Percentiles rank a stretch among this genome's conserved stretches.
phyloP scores from a whole-genome alignment of 2,329 filamentous ascomycete species.

The Hypocrella siamensis region DNA sequence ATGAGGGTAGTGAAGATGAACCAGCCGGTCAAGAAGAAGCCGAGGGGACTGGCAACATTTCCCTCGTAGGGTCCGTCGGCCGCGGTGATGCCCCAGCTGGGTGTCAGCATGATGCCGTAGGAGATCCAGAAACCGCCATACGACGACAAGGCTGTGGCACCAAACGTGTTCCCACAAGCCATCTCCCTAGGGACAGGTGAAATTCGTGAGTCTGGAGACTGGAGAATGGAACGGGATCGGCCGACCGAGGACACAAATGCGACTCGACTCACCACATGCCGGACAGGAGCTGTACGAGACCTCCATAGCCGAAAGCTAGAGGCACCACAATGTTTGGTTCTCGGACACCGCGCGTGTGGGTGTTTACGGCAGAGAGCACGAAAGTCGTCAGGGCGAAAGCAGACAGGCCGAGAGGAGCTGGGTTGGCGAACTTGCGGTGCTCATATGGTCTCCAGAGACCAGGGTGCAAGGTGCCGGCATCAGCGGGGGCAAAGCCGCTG shows the following conservation, averaged over 20 bases:
- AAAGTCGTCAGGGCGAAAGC: constrained; percentile 78
- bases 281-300: constrained; percentile 61
- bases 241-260: background rate
- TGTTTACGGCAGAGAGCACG: constrained; percentile 60
- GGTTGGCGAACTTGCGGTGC: constrained; percentile 64
- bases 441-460: constrained; percentile 47
- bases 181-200: constrained; percentile 48
- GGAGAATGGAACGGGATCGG: background rate
- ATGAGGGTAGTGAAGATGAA: constrained; percentile 73
- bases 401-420: constrained; percentile 58
- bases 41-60: constrained; percentile 41
- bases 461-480: constrained; percentile 60
- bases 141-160: constrained; percentile 65
- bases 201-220: background rate
- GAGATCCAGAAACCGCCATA: constrained; percentile 77
- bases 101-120: constrained; percentile 58
- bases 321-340: constrained; percentile 52
- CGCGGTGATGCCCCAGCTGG: constrained; percentile 42
- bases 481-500: constrained; percentile 25
- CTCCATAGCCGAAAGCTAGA: constrained; percentile 59
- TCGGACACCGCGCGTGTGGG: constrained; percentile 43
- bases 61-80: constrained; percentile 28
- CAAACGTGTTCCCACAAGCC: constrained; percentile 76
- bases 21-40: constrained; percentile 65
- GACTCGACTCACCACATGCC: constrained; percentile 64